phyloP scores from a whole-genome alignment of 1,139 yeast species.

The Kodamaea anthophila region DNA sequence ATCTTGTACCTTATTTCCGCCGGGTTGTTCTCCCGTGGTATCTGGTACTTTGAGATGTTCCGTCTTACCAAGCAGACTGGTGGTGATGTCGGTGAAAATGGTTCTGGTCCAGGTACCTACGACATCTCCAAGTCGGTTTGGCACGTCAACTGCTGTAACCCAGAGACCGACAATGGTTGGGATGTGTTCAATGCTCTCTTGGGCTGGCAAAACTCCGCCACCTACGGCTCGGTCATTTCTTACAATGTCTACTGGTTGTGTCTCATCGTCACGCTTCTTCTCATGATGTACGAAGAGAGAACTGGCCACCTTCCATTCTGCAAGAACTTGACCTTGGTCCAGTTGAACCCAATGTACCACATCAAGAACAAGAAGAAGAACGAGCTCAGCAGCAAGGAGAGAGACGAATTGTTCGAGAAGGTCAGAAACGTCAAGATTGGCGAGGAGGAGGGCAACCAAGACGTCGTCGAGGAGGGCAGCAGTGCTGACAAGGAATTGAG shows the following conservation, averaged over 20 bases:
- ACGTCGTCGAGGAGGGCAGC: constrained; percentile 5
- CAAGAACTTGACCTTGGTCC: constrained; percentile 13
- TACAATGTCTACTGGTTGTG: constrained; percentile 21
- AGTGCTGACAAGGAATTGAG: background rate
- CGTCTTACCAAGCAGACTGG: constrained; percentile 46
- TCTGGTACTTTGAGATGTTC: constrained; percentile 81
- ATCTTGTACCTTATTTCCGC: constrained; percentile 40
- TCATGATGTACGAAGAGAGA: constrained; percentile 21
- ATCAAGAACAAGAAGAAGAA: constrained; percentile 21
- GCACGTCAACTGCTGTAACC: constrained; percentile 97
- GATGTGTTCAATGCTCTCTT: constrained; percentile 76
- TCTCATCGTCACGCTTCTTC: constrained; percentile 12
- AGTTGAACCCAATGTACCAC: constrained; percentile 23
- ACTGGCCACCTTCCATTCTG: constrained; percentile 21
- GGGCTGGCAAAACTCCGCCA: constrained; percentile 25
- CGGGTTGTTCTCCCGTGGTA: constrained; percentile 53
- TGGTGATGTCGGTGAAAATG: constrained; percentile 82
- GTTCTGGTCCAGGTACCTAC: constrained; percentile 92
- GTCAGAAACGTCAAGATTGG: constrained; percentile 13
- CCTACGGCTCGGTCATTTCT: constrained; percentile 22
- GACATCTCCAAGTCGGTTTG: constrained; percentile 74
- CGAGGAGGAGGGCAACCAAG: constrained; percentile 4
- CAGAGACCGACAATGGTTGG: constrained; percentile 88
- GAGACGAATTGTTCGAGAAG: constrained; percentile 17
- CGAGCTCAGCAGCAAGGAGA: constrained; percentile 14